A percentile compares a stretch with the other conserved stretches of the same genome.
phyloP scores from a whole-genome alignment of 2,329 filamentous ascomycete genomes.

The Botrytis elliptica region DNA sequence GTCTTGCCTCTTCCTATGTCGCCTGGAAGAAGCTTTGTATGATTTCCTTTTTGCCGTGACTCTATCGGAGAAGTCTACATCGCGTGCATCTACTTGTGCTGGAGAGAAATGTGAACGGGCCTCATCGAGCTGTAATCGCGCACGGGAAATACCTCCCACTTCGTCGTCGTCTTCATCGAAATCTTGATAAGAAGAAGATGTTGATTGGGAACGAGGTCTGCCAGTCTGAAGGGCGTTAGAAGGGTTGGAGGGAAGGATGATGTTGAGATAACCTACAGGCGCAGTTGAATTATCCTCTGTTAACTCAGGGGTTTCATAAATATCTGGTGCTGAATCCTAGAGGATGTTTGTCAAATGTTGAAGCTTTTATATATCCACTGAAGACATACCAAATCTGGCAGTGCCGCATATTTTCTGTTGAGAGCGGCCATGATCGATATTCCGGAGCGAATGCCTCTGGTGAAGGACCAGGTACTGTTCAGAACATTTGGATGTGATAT shows the following conservation, averaged over 20 bases:
- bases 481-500: background rate
- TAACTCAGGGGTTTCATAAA: constrained; percentile 93
- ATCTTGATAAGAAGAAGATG: constrained; percentile 54
- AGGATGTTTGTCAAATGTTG: constrained; percentile 10
- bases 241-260: no score
- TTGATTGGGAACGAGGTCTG: constrained; percentile 56
- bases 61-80: constrained; percentile 87
- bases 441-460: background rate
- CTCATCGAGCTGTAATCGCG: constrained; percentile 71
- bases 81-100: constrained; percentile 69
- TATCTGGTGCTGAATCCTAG: constrained; percentile 87
- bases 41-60: constrained; percentile 79
- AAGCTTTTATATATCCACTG: background rate
- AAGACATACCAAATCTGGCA: constrained; percentile 69
- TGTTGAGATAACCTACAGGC: constrained; percentile 54
- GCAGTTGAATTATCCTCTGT: constrained; percentile 87
- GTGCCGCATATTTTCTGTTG: constrained; percentile 76
- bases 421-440: constrained; percentile 57
- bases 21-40: constrained; percentile 72
- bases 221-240: constrained; percentile 33
- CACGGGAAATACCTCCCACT: constrained; percentile 68
- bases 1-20: constrained; percentile 60
- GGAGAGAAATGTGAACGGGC: constrained; percentile 79
- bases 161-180: constrained; percentile 64
- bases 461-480: background rate